Evolutionary conservation across 73 alveolate species (phyloP), one percentile per base, ranked within the genome.

Genomic region (Stentor coeruleus): DNA sequence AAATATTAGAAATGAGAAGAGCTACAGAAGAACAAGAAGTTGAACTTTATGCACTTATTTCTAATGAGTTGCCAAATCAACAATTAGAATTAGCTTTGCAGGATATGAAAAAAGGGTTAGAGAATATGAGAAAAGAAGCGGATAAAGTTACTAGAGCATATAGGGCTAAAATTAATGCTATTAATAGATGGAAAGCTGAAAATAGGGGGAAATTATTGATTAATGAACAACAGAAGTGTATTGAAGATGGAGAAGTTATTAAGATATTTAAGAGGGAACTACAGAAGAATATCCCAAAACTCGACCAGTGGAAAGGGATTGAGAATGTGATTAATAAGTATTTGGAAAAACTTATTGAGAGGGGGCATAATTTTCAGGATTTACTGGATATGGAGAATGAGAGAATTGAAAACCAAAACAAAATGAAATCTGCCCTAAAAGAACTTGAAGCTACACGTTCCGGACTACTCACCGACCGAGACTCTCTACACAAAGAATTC

Each of bases 1-100:
- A 66, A 66, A 66, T 66, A 66, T 15, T 20, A 26, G 79, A 66
- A 66, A 66, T 66, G 79, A 20, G 37, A 66, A 66, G 33, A 66
- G 40, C 33, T 0, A 31, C 79, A 28, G 79, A 66, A 20, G 79
- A 66, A 31, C 79, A 66, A 2, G 79, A 66, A 2, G 79, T 20
- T 0, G 79, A 66, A 66, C n/a, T 66, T 66, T 2, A 20, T 20
- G n/a, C 40, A 20, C 11, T 66, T 20, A 66, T 66, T 33, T 66
- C 79, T 33, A 31, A 20, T 11, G 36, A 20, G 2, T 15, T 11
- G 14, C n/a, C 40, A 28, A 40, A 66, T 66, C 36, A 20, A 66
- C 40, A 20, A 26, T 33, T 66, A 66, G 79, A 66, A 2, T 20
- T 11, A 20, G 37, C 37, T 20, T 31, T 66, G 33, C 11, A 15